Evolutionary conservation across 2,329 filamentous ascomycete genomes (phyloP), one percentile per base, ranked within the genome.

Genomic region (Fusarium odoratissimum): DNA sequence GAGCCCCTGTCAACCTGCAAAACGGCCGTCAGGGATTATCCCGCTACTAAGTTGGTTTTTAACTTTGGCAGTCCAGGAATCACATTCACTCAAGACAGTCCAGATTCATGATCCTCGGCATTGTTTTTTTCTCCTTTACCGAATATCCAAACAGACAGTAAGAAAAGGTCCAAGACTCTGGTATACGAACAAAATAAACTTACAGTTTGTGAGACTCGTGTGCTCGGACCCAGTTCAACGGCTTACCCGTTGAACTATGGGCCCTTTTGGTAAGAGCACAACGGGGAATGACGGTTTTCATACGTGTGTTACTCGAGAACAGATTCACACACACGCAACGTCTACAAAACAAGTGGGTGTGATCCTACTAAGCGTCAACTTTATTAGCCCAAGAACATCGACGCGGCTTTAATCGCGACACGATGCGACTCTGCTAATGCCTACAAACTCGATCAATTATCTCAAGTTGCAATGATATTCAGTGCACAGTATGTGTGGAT

Each of bases 21-120:
- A 75, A 73, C 73, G 72, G 73, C 70, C 63, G 35, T 52, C 72
- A 69, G 72, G 72, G 60, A 67, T 60, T 54, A 60, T 57, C 45
- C 61, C 58, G 42, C 60, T 72, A 61, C 42, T 55, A 41, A 37
- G 66, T 25, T 48, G 38, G 58, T 55, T 42, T 60, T 56, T 65
- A 59, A 44, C 55, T 71, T 44, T 69, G 55, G 67, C 71, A 72
- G 63, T 35, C 56, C 25, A 41, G 48, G 55, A 65, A 71, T 67
- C 48, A 58, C 44, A 28, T 40, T 54, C 35, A 40, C 49, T 40
- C 23, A 17, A 17, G 10, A 3, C 49, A 30, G 33, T 49, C 40
- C 57, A 51, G 38, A 54, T 41, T 67, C 40, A n/a, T 35, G 28
- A 41, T 23, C 46, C 30, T 38, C 28, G 44, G 40, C 54, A 33